Percentiles rank a stretch among this genome's conserved stretches.
Conservation (phyloP, 176 grass and related monocot species). For the Microstegium vimineum region DNA sequence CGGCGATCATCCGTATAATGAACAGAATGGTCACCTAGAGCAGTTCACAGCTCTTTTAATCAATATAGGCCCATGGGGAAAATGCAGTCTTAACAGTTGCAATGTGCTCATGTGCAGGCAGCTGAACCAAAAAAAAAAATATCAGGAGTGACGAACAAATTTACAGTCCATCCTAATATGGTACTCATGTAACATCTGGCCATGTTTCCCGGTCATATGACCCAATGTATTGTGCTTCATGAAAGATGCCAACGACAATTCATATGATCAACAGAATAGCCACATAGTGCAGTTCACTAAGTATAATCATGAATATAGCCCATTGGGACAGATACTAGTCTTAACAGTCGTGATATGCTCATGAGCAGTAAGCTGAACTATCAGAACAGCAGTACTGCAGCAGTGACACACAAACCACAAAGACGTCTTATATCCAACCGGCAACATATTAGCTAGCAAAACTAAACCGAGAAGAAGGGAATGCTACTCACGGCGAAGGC, state of each 20-base stretch:
- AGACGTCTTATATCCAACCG: neutral
- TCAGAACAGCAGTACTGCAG: neutral
- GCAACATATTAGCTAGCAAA: neutral
- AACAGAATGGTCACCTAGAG: neutral
- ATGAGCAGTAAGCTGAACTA: neutral
- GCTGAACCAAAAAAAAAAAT: neutral
- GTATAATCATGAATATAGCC: neutral
- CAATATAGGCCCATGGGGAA: neutral
- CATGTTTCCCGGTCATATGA: neutral
- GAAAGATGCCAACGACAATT: neutral
- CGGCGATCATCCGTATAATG: neutral
- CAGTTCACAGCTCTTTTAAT: neutral
- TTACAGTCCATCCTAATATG: neutral
- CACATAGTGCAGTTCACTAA: neutral
- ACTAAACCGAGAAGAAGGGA: slow-evolving; percentile 1
- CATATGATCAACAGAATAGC: neutral
- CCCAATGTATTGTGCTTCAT: neutral
- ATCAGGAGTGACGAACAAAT: neutral
- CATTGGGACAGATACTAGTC: neutral
- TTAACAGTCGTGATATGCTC: neutral
- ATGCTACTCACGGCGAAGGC: slow-evolving; percentile 65
- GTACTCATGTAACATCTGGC: neutral
- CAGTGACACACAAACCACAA: neutral
- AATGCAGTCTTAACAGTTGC: neutral
- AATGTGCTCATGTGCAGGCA: neutral